Conservation (phyloP, 225 moss, liverwort and hornwort species). For the Lunularia cruciata region DNA sequence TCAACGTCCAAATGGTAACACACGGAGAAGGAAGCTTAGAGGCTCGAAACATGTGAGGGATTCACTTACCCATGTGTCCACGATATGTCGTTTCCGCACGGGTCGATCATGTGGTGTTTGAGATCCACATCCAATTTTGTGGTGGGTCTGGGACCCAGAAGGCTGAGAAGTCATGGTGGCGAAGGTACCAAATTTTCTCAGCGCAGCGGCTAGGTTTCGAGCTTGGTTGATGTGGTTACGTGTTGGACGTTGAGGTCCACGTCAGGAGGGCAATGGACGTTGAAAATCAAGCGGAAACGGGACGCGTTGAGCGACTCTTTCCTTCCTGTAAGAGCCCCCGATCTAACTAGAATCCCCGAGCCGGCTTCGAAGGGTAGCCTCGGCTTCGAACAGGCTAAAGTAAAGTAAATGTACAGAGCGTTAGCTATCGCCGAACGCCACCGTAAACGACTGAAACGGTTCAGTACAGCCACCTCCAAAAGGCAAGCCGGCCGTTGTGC, state of each 20-base stretch:
- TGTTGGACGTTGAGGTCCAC: not conserved
- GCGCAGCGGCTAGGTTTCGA: not conserved
- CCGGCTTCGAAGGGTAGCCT: not conserved
- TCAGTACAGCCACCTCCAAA: too few relatives aligned
- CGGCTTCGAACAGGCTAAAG: too few relatives aligned
- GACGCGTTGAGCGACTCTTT: not conserved
- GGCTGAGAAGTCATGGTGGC: constrained; percentile 19
- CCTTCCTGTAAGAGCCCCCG: not conserved
- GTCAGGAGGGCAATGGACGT: not conserved
- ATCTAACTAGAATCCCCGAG: not conserved
- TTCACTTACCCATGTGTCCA: constrained; percentile 49
- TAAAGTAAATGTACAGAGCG: too few relatives aligned
- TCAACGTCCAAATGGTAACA: not conserved
- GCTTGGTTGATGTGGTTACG: not conserved
- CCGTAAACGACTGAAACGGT: too few relatives aligned
- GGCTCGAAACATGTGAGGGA: not conserved
- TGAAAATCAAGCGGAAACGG: not conserved
- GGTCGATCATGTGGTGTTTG: constrained; percentile 46
- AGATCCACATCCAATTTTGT: constrained; percentile 25
- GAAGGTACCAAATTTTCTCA: too few relatives aligned
- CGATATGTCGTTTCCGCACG: constrained; percentile 41
- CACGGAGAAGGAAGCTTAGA: not conserved
- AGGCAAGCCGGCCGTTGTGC: too few relatives aligned
- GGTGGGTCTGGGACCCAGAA: constrained; percentile 13
- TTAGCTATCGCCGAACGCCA: too few relatives aligned